Conservation (phyloP, 306 rosid genomes). For the Begonia peltatifolia region DNA sequence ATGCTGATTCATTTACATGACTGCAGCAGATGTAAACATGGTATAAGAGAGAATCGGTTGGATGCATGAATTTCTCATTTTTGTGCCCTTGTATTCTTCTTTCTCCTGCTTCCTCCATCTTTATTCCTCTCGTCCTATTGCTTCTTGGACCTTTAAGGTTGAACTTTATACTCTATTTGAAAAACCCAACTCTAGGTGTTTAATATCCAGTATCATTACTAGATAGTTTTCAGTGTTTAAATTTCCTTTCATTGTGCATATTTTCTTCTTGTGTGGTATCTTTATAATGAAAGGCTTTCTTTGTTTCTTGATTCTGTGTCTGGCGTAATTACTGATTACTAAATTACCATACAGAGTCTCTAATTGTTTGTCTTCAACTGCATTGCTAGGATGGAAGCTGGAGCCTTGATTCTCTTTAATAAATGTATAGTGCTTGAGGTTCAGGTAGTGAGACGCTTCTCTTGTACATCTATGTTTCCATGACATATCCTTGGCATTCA, state of each 20-base stretch:
- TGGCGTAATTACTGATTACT: background rate
- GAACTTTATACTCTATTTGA: no score
- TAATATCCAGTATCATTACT: background rate
- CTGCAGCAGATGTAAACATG: no score
- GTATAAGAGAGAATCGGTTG: no score
- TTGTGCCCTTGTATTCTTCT: no score
- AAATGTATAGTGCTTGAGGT: conserved; percentile 53
- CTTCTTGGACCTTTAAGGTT: no score
- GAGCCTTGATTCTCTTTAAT: conserved; percentile 37
- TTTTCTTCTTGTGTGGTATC: background rate
- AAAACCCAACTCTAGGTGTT: no score
- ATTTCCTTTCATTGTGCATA: background rate
- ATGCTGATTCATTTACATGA: no score
- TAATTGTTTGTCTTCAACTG: background rate
- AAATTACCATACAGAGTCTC: background rate
- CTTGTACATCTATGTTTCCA: background rate
- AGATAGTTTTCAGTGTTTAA: background rate
- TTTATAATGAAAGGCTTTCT: no score
- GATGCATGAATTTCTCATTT: no score
- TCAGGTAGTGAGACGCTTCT: conserved; percentile 28
- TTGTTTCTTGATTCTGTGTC: background rate
- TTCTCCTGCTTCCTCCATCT: no score
- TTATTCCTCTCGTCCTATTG: no score
- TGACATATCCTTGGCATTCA: background rate
- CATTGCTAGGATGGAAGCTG: conserved; percentile 33